Evolutionary conservation across 352 stramenopile species (phyloP).

Genomic region (Halophytophthora batemanensis): DNA sequence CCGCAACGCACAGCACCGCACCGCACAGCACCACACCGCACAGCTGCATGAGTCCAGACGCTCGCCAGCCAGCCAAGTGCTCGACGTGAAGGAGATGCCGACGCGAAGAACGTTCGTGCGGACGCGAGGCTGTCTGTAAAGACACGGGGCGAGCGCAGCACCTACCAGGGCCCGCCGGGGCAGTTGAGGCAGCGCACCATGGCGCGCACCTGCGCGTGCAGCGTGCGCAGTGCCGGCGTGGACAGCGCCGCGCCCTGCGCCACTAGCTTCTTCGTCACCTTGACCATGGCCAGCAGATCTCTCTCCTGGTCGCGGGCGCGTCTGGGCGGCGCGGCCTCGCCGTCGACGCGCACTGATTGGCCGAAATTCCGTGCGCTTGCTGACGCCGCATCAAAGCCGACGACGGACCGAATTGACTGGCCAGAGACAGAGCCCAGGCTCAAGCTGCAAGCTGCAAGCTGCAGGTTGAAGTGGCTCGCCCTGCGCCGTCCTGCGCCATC

Average conservation of each 20-base stretch:
- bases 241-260: constrained; percentile 32
- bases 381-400: too few relatives aligned
- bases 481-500: too few relatives aligned
- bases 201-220: constrained; percentile 63
- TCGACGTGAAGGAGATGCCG: not conserved
- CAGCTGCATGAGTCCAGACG: not conserved
- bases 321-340: not conserved
- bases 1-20: constrained; percentile 1
- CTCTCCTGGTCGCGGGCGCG: not conserved
- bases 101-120: constrained; percentile 1
- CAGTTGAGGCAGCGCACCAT: constrained; percentile 69
- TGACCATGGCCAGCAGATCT: constrained; percentile 35
- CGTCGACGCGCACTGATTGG: constrained; percentile 9
- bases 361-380: constrained; percentile 10
- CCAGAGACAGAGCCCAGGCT: too few relatives aligned
- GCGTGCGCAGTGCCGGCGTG: constrained; percentile 32
- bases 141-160: constrained; percentile 4
- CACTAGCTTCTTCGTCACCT: constrained; percentile 52
- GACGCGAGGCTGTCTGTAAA: constrained; percentile 1
- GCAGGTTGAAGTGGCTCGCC: too few relatives aligned
- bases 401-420: too few relatives aligned
- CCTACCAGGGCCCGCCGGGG: constrained; percentile 60
- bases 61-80: not conserved
- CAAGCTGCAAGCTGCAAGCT: too few relatives aligned
- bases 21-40: constrained; percentile 1